These are phyloP conservation scores for Penicillium brasilianum DNA, from an alignment of 2,329 filamentous ascomycete species.

Conservation along the genomic window DNA sequence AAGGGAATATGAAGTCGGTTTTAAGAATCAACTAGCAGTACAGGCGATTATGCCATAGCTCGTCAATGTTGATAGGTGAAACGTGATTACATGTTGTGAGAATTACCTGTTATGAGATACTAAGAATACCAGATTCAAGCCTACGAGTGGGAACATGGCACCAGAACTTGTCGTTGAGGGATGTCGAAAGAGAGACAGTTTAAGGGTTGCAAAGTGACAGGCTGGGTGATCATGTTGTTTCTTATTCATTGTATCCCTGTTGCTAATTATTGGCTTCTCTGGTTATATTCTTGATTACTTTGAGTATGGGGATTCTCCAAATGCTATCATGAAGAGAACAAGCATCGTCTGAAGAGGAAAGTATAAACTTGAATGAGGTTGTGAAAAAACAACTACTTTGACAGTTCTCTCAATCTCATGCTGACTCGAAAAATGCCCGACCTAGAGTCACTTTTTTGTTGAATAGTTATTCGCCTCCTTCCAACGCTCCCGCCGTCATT, in stretches of 20 bases:
- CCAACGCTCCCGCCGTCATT: not conserved
- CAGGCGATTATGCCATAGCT: too few relatives aligned
- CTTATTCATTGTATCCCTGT: not conserved
- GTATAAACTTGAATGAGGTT: not conserved
- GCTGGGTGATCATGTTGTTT: not conserved
- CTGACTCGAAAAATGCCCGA: not conserved
- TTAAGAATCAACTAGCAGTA: too few relatives aligned
- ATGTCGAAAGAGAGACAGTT: too few relatives aligned
- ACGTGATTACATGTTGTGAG: too few relatives aligned
- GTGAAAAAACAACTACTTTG: not conserved
- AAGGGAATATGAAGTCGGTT: too few relatives aligned
- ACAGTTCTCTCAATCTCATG: not conserved
- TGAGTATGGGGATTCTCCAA: not conserved
- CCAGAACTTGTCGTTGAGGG: too few relatives aligned
- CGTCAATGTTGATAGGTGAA: too few relatives aligned
- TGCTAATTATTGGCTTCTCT: not conserved
- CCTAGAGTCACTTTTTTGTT: not conserved
- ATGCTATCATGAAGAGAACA: too few relatives aligned
- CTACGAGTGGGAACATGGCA: too few relatives aligned
- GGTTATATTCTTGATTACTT: not conserved
- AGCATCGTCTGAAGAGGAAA: too few relatives aligned
- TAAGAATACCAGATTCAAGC: too few relatives aligned
- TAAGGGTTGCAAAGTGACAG: not conserved
- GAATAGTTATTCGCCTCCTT: not conserved
- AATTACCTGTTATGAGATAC: too few relatives aligned